Conservation (phyloP, 306 rosid species). For the Neltuma alba region DNA sequence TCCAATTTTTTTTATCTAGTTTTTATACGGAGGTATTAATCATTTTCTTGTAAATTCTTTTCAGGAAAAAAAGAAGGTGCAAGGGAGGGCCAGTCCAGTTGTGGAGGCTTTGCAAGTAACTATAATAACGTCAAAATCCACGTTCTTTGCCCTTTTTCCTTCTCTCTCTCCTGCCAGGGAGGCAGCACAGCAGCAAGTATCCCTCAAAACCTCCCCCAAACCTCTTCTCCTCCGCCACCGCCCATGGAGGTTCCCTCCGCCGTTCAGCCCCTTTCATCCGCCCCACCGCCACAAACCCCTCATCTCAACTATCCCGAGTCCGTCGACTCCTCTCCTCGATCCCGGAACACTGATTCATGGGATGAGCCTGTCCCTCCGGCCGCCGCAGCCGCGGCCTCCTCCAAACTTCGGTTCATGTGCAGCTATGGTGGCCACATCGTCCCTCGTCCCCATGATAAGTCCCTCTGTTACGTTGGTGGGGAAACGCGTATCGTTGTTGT, state of each 20-base stretch:
- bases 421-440: conserved; percentile 97
- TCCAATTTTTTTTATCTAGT: no score
- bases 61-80: neutral
- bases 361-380: conserved; percentile 66
- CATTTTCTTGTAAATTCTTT: no score
- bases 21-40: no score
- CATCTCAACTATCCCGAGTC: conserved; percentile 72
- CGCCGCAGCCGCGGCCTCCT: conserved; percentile 37
- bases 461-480: conserved; percentile 93
- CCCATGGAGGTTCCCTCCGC: conserved; percentile 54
- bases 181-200: neutral
- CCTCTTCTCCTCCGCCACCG: conserved; percentile 3
- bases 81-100: conserved; percentile 9
- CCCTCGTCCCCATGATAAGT: conserved; percentile 95
- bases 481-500: conserved; percentile 86
- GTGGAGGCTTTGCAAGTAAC: conserved; percentile 40
- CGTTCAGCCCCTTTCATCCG: conserved; percentile 40
- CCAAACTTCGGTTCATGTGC: conserved; percentile 88
- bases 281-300: conserved; percentile 24
- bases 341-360: conserved; percentile 86
- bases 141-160: neutral
- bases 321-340: conserved; percentile 79
- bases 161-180: conserved; percentile 32
- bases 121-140: conserved; percentile 41
- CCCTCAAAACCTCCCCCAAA: conserved; percentile 24